Conservation (phyloP, 768 basidiomycete species). For the Kwoniella dendrophila region DNA sequence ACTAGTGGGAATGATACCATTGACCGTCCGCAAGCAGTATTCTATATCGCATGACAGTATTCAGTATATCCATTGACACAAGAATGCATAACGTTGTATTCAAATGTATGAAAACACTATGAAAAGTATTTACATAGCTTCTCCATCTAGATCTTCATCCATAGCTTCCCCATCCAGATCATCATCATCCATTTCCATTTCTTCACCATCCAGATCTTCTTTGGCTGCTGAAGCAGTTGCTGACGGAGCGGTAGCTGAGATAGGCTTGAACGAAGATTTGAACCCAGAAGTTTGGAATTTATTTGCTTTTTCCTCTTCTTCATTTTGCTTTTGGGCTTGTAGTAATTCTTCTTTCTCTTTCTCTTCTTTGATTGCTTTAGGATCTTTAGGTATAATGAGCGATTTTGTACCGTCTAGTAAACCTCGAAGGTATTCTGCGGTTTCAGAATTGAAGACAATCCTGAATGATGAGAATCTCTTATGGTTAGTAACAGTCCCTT, state of each 20-base stretch:
- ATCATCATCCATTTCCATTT: conserved; percentile 47
- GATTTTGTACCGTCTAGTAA: conserved; percentile 64
- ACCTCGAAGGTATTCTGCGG: conserved; percentile 70
- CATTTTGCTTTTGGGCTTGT: background rate
- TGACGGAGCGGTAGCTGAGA: conserved; percentile 17
- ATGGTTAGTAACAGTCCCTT: no score
- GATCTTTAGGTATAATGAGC: conserved; percentile 15
- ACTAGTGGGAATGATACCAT: no score
- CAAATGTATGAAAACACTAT: no score
- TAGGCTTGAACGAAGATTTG: conserved; percentile 51
- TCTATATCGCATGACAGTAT: no score
- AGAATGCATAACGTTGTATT: no score
- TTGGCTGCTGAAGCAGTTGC: conserved; percentile 47
- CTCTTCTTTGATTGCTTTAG: background rate
- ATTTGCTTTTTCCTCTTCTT: conserved; percentile 12
- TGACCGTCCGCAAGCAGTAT: no score
- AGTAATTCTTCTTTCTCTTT: background rate
- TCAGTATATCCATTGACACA: no score
- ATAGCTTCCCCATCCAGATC: conserved; percentile 59
- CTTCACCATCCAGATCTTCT: conserved; percentile 60
- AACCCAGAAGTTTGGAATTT: conserved; percentile 55
- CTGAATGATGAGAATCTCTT: no score
- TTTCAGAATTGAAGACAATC: conserved; percentile 92
- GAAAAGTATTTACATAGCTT: conserved; percentile 38
- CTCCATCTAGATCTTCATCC: conserved; percentile 62